A percentile compares a stretch with the other conserved stretches of the same genome.
Conservation (phyloP, 495 filamentous ascomycete genomes). For the Xylaria cubensis region DNA sequence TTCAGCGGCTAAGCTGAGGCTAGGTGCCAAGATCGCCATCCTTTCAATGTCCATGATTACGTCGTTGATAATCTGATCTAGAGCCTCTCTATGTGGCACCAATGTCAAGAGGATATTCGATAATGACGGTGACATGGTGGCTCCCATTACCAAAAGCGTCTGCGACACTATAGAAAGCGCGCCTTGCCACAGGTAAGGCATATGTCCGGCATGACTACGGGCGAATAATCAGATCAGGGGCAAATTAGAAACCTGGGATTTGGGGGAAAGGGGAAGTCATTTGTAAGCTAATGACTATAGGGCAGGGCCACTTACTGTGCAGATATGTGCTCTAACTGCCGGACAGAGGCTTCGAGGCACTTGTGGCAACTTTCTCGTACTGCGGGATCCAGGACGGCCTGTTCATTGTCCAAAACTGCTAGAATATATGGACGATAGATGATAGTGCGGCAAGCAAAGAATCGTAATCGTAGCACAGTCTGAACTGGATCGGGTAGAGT, state of each 20-base stretch:
- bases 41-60: conserved; percentile 76
- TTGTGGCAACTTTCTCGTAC: conserved; percentile 80
- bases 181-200: conserved; percentile 88
- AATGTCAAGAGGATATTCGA: conserved; percentile 69
- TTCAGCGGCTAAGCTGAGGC: conserved; percentile 72
- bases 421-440: conserved; percentile 85
- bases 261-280: neutral
- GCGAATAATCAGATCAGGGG: conserved; percentile 52
- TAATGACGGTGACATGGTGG: conserved; percentile 79
- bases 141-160: conserved; percentile 80
- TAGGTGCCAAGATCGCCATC: conserved; percentile 76
- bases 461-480: conserved; percentile 77
- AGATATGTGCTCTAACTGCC: conserved; percentile 79
- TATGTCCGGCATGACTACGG: conserved; percentile 76
- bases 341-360: conserved; percentile 80
- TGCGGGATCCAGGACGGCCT: conserved; percentile 67
- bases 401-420: conserved; percentile 79
- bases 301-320: conserved; percentile 65
- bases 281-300: neutral
- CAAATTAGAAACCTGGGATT: conserved; percentile 31
- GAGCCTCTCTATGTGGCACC: conserved; percentile 58
- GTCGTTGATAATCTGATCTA: conserved; percentile 76
- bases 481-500: conserved; percentile 75
- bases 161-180: conserved; percentile 83
- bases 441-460: conserved; percentile 84